Evolutionary conservation across 495 filamentous ascomycete species (phyloP).

Genomic region (Amorphotheca resinae): DNA sequence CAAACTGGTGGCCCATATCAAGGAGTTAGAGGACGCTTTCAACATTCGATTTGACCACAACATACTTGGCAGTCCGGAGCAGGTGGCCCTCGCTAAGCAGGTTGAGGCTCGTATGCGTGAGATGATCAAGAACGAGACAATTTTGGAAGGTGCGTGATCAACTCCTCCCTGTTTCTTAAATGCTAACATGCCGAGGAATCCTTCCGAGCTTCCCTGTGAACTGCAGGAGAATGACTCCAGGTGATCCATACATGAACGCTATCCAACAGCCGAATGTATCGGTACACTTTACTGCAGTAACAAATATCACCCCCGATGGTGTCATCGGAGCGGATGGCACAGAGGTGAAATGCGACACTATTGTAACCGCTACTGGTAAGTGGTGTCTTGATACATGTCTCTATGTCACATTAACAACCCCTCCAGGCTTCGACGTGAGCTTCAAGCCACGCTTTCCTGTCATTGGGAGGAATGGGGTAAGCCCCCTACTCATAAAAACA

Average conservation of each 20-base stretch:
- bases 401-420: no score
- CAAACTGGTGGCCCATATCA: conserved; percentile 24
- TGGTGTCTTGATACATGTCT: no score
- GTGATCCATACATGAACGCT: conserved; percentile 44
- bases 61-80: not conserved
- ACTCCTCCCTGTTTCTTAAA: conserved; percentile 24
- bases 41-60: conserved; percentile 24
- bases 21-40: conserved; percentile 27
- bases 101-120: not conserved
- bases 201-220: conserved; percentile 38
- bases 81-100: not conserved
- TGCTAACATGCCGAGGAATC: conserved; percentile 21
- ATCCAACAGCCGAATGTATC: conserved; percentile 36
- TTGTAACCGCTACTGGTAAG: conserved; percentile 30
- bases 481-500: no score
- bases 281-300: conserved; percentile 33
- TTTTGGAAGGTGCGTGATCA: not conserved
- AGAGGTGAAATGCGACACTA: conserved; percentile 19
- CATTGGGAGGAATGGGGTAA: conserved; percentile 26
- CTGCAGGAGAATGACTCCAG: conserved; percentile 46
- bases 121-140: not conserved
- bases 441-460: conserved; percentile 38
- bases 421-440: conserved; percentile 39
- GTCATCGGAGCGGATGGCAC: conserved; percentile 30
- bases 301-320: conserved; percentile 33